A percentile compares a stretch with the other conserved stretches of the same genome.
These are phyloP conservation scores for Phytophthora lateralis DNA, from an alignment of 352 stramenopile species.

Conservation along the genomic window DNA sequence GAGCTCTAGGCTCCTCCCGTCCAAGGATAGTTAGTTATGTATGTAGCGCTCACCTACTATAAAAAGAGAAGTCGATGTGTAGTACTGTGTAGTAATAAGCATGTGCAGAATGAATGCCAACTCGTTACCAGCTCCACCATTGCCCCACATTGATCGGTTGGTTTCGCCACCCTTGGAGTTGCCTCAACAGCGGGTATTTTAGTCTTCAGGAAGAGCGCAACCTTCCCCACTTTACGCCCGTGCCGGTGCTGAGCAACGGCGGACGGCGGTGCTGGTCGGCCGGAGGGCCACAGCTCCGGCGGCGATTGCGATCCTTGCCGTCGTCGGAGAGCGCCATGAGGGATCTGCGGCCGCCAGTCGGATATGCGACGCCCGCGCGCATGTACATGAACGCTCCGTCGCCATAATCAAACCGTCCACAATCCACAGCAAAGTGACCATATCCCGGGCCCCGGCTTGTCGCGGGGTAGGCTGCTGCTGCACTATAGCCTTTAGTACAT, in stretches of 20 bases:
- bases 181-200: neutral
- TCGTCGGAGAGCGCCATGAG: conserved; percentile 11
- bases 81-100: conserved; percentile 23
- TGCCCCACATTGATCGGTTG: neutral
- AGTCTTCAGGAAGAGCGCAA: conserved; percentile 7
- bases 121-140: conserved; percentile 13
- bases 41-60: conserved; percentile 49
- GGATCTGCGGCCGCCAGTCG: conserved; percentile 10
- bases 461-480: conserved; percentile 2
- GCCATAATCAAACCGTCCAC: conserved; percentile 28
- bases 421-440: conserved; percentile 22
- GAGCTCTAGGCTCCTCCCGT: conserved; percentile 53
- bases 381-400: neutral
- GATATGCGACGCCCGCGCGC: conserved; percentile 15
- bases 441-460: conserved; percentile 6
- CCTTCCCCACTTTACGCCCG: neutral
- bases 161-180: neutral
- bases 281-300: conserved; percentile 1
- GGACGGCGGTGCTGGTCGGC: neutral
- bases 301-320: conserved; percentile 3
- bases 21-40: conserved; percentile 36
- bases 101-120: conserved; percentile 34
- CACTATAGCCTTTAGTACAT: too few species aligned
- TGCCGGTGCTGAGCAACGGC: conserved; percentile 3
- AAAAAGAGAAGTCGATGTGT: conserved; percentile 33